Conservation (phyloP, 2,329 filamentous ascomycete genomes). For the Aspergillus sp. region DNA sequence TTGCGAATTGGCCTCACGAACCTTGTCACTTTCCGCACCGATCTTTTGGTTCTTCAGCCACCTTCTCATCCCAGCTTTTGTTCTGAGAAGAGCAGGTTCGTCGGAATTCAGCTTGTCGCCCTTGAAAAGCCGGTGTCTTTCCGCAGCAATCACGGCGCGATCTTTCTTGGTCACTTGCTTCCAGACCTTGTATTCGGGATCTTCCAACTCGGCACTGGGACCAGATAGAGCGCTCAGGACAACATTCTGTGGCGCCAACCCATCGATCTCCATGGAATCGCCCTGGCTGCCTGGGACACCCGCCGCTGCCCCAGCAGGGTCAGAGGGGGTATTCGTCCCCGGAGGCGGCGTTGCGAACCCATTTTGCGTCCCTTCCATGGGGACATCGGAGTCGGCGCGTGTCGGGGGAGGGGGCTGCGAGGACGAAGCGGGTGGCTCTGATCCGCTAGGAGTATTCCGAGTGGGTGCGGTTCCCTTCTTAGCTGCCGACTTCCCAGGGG, state of each 20-base stretch:
- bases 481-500: constrained; percentile 70
- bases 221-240: constrained; percentile 65
- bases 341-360: constrained; percentile 81
- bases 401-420: constrained; percentile 50
- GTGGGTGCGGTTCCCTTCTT: constrained; percentile 64
- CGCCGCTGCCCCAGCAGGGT: constrained; percentile 65
- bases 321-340: constrained; percentile 74
- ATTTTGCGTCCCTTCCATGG: constrained; percentile 72
- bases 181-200: constrained; percentile 92
- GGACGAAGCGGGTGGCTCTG: constrained; percentile 68
- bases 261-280: constrained; percentile 86
- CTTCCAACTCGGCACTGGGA: constrained; percentile 81
- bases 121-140: constrained; percentile 82
- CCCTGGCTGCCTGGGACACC: constrained; percentile 65
- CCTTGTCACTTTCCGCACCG: constrained; percentile 52
- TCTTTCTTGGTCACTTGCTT: constrained; percentile 99
- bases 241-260: constrained; percentile 62
- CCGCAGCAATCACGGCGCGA: constrained; percentile 79
- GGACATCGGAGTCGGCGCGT: constrained; percentile 70
- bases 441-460: constrained; percentile 71
- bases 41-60: constrained; percentile 78
- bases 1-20: constrained; percentile 45
- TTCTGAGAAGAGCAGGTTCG: constrained; percentile 81
- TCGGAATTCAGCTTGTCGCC: constrained; percentile 81
- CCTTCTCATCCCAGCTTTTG: constrained; percentile 83